Conservation (phyloP, 2,329 filamentous ascomycete species). For the Raffaelea albimanens region DNA sequence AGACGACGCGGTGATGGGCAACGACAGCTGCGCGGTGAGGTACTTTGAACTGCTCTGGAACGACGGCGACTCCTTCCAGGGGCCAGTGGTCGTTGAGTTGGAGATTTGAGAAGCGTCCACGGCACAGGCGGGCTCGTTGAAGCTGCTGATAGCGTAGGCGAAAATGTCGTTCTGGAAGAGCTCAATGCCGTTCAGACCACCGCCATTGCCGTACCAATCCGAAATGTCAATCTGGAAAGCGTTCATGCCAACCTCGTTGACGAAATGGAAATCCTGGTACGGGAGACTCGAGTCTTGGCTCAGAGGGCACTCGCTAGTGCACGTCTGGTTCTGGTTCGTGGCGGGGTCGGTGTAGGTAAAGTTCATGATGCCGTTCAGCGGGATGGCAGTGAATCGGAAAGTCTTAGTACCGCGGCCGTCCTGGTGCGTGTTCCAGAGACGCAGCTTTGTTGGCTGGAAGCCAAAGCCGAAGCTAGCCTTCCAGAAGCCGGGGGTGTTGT, state of each 20-base stretch:
- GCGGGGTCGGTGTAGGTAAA: conserved; percentile 76
- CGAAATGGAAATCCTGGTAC: conserved; percentile 87
- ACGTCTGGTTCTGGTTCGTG: conserved; percentile 58
- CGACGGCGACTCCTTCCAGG: conserved; percentile 64
- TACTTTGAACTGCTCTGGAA: conserved; percentile 65
- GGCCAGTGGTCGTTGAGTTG: conserved; percentile 58
- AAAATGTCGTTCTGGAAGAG: conserved; percentile 79
- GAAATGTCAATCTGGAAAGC: conserved; percentile 77
- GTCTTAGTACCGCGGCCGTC: conserved; percentile 80
- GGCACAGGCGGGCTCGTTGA: conserved; percentile 81
- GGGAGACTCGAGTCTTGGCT: conserved; percentile 54
- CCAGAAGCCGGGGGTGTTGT: conserved; percentile 72
- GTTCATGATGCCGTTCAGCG: conserved; percentile 90
- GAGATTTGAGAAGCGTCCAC: conserved; percentile 51
- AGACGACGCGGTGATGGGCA: conserved; percentile 44
- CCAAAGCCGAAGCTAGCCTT: conserved; percentile 72
- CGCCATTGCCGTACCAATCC: conserved; percentile 78
- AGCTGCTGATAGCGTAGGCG: conserved; percentile 73
- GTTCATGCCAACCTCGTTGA: conserved; percentile 81
- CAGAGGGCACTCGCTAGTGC: conserved; percentile 78
- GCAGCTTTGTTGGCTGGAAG: conserved; percentile 78
- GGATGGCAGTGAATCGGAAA: conserved; percentile 77
- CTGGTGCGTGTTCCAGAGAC: conserved; percentile 77
- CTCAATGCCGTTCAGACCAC: conserved; percentile 76
- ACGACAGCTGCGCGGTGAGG: conserved; percentile 56